A percentile compares a stretch with the other conserved stretches of the same genome.
phyloP scores from a whole-genome alignment of 2,329 filamentous ascomycete species.

The Epichloe baconii region DNA sequence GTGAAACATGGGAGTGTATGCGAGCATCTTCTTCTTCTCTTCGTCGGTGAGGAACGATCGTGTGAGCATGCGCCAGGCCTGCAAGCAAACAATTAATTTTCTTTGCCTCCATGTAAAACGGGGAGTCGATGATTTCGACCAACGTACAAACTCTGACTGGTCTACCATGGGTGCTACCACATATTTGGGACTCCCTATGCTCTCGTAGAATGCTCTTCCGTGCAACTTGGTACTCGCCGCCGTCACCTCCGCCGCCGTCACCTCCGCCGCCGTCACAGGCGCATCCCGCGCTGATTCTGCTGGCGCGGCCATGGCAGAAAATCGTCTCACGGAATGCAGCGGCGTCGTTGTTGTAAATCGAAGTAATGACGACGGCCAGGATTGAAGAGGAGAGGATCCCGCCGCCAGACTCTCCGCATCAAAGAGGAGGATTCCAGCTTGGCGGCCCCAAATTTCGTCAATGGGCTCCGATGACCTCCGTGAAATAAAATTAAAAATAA shows the following conservation, averaged over 20 bases:
- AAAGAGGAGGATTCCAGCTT: neutral
- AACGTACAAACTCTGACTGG: constrained; percentile 84
- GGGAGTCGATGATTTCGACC: no score
- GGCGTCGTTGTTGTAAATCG: neutral
- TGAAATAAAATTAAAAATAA: neutral
- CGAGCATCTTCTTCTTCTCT: constrained; percentile 54
- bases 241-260: constrained; percentile 9
- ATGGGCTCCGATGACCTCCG: neutral
- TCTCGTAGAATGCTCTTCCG: constrained; percentile 87
- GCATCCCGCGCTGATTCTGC: constrained; percentile 8
- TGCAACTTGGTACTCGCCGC: constrained; percentile 50
- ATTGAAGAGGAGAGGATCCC: neutral
- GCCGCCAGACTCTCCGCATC: constrained; percentile 1
- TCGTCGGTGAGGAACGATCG: constrained; percentile 71
- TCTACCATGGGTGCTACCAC: constrained; percentile 97
- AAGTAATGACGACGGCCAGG: neutral
- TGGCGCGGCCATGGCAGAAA: constrained; percentile 20
- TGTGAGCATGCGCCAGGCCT: constrained; percentile 97
- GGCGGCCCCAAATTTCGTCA: neutral
- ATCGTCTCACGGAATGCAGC: constrained; percentile 6
- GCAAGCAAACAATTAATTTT: neutral
- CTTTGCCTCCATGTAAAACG: neutral
- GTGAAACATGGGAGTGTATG: constrained; percentile 95
- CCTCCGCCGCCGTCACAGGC: constrained; percentile 7
- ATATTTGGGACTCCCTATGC: constrained; percentile 80